Conservation (phyloP, 2,329 filamentous ascomycete genomes). For the Neofusicoccum parvum region DNA sequence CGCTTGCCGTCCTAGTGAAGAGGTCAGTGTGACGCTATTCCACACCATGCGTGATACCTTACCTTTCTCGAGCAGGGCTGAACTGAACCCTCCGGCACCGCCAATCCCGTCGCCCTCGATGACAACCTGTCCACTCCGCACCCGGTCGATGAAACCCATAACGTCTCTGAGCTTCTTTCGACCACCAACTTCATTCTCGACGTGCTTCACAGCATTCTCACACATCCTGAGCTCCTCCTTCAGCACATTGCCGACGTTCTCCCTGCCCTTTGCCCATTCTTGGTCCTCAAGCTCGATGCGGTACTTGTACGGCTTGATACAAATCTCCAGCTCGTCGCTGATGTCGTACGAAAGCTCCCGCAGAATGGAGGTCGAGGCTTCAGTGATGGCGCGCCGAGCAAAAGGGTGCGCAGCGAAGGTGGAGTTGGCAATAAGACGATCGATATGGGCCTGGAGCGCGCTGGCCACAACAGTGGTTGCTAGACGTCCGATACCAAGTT, state of each 20-base stretch:
- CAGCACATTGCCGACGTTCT: constrained; percentile 78
- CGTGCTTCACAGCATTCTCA: constrained; percentile 72
- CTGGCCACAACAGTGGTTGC: constrained; percentile 90
- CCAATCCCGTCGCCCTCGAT: constrained; percentile 81
- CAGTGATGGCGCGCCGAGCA: constrained; percentile 87
- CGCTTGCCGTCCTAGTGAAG: constrained; percentile 76
- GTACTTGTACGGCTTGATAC: constrained; percentile 98
- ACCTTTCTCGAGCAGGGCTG: constrained; percentile 82
- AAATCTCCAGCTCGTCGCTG: constrained; percentile 96
- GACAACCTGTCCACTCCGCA: constrained; percentile 79
- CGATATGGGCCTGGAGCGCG: constrained; percentile 82
- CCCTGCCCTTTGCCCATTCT: constrained; percentile 84
- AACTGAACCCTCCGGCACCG: constrained; percentile 91
- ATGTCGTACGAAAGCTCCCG: constrained; percentile 97
- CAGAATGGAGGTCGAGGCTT: constrained; percentile 85
- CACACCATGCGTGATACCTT: constrained; percentile 30
- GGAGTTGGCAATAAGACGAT: constrained; percentile 74
- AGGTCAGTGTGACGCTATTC: not conserved
- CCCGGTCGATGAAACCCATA: constrained; percentile 86
- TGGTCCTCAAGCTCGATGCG: constrained; percentile 91
- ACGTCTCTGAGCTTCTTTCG: constrained; percentile 86
- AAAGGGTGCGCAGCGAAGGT: constrained; percentile 91
- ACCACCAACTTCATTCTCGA: constrained; percentile 79
- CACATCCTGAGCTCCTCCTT: constrained; percentile 86
- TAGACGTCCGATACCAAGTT: constrained; percentile 87